Evolutionary conservation across 2,329 filamentous ascomycete species (phyloP).

Genomic region (Herpotrichia juniperi): DNA sequence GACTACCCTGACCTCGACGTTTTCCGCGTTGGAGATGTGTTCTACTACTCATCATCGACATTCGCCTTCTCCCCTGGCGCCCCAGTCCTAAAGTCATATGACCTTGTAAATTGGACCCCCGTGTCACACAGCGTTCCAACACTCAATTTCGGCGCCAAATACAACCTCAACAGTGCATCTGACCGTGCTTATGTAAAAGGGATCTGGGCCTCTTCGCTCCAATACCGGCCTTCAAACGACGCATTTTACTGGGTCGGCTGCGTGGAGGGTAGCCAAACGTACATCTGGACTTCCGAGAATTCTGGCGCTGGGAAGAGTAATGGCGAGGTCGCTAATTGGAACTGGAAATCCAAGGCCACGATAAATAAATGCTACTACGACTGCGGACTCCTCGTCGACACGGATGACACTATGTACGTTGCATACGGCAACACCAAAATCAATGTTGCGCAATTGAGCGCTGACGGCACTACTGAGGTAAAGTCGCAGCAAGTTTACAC

Average conservation of each 20-base stretch:
- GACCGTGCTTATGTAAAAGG: conserved; percentile 58
- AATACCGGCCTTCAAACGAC: conserved; percentile 57
- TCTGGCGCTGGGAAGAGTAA: conserved; percentile 44
- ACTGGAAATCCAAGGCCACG: conserved; percentile 49
- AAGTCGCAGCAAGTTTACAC: conserved; percentile 54
- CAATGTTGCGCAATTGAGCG: conserved; percentile 57
- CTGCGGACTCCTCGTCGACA: conserved; percentile 62
- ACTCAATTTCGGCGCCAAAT: conserved; percentile 49
- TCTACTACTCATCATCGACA: conserved; percentile 63
- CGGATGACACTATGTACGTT: conserved; percentile 65
- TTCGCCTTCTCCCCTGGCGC: conserved; percentile 64
- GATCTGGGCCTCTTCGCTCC: conserved; percentile 62
- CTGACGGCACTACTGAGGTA: conserved; percentile 55
- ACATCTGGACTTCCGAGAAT: conserved; percentile 58
- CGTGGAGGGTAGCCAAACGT: conserved; percentile 57
- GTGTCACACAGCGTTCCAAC: conserved; percentile 47
- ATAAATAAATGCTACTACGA: conserved; percentile 63
- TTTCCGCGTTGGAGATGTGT: conserved; percentile 56
- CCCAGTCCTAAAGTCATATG: conserved; percentile 61
- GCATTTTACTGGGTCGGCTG: conserved; percentile 66
- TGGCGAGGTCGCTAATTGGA: conserved; percentile 37
- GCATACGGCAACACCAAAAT: conserved; percentile 56
- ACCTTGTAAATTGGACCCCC: conserved; percentile 59
- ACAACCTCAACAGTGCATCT: conserved; percentile 53
- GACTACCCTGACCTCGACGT: conserved; percentile 64